phyloP scores from a whole-genome alignment of 306 rosid genomes.

The Dalbergia cultrata region DNA sequence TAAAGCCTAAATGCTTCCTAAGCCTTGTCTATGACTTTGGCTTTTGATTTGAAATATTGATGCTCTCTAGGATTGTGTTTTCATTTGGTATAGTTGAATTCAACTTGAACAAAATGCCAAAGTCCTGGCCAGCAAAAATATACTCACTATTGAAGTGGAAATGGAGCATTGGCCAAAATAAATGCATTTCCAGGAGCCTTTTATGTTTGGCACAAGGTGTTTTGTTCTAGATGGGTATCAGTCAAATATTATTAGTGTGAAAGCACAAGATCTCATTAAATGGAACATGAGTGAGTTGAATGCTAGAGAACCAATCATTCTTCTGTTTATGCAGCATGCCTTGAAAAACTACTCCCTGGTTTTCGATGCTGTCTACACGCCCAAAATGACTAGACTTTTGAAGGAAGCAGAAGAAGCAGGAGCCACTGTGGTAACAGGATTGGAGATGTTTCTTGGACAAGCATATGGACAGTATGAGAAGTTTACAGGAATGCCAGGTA shows the following conservation, averaged over 20 bases:
- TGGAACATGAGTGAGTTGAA: conserved; percentile 39
- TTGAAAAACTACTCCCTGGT: conserved; percentile 76
- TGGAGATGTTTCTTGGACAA: conserved; percentile 92
- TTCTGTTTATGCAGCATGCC: conserved; percentile 73
- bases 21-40: conserved; percentile 19
- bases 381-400: conserved; percentile 84
- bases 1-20: conserved; percentile 20
- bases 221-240: conserved; percentile 28
- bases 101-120: conserved; percentile 23
- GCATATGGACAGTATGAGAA: conserved; percentile 84
- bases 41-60: conserved; percentile 33
- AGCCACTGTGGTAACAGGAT: conserved; percentile 74
- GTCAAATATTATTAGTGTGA: conserved; percentile 28
- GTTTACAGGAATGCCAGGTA: conserved; percentile 94
- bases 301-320: conserved; percentile 40
- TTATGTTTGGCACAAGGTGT: conserved; percentile 22
- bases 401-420: conserved; percentile 93
- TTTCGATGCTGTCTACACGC: conserved; percentile 94
- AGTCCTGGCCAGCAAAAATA: conserved; percentile 16
- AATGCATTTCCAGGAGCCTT: conserved; percentile 2
- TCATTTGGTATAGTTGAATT: conserved; percentile 25
- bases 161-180: conserved; percentile 23
- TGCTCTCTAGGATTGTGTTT: conserved; percentile 22
- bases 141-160: conserved; percentile 28
- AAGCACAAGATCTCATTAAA: conserved; percentile 32